Conservation (phyloP, 2,329 filamentous ascomycete species). For the Fusarium cyanostomum region DNA sequence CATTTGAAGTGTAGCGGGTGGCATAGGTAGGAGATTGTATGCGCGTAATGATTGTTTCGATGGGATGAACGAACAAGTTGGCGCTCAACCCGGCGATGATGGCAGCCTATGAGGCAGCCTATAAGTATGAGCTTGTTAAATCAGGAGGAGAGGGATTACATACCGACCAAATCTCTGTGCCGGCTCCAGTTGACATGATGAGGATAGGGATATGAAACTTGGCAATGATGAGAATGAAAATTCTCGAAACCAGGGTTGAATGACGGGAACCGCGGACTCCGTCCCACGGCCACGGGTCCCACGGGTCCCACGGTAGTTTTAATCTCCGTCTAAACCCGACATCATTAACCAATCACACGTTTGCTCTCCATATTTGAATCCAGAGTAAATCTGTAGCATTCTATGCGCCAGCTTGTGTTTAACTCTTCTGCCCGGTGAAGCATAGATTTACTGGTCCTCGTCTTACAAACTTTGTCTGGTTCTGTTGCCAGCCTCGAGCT, state of each 20-base stretch:
- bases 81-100: conserved; percentile 18
- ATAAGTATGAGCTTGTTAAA: neutral
- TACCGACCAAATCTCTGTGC: neutral
- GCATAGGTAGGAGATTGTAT: conserved; percentile 24
- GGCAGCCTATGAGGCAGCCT: conserved; percentile 18
- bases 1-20: conserved; percentile 7
- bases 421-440: too few species aligned
- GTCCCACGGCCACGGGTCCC: too few species aligned
- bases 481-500: too few species aligned
- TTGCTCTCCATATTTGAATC: too few species aligned
- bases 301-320: neutral
- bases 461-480: too few species aligned
- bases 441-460: too few species aligned
- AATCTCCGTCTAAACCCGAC: neutral
- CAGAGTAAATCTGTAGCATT: too few species aligned
- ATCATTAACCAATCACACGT: too few species aligned
- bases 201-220: neutral
- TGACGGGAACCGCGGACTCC: neutral
- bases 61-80: conserved; percentile 28
- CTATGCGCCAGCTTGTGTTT: too few species aligned
- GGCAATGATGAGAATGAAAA: neutral
- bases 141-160: neutral
- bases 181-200: neutral
- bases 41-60: conserved; percentile 27
- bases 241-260: neutral